A percentile compares a stretch with the other conserved stretches of the same genome.
Evolutionary conservation across 192 early-diverging fungal species (phyloP).

Genomic region (Backusella sp.): DNA sequence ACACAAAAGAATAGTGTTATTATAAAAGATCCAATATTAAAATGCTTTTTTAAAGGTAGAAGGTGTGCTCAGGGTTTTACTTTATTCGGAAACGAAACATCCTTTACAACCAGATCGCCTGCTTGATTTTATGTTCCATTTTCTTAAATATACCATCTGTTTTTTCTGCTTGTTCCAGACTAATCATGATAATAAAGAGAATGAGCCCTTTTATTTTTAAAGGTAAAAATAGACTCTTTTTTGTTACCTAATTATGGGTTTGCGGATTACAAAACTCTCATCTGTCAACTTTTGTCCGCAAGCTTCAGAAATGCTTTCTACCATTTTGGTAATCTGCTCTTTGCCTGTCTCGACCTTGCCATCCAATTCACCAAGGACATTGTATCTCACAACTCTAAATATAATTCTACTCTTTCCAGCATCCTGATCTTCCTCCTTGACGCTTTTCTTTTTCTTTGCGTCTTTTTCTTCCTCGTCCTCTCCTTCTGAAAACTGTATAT

Average conservation of each 20-base stretch:
- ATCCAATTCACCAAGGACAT: slow-evolving; percentile 38
- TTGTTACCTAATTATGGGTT: slow-evolving; percentile 41
- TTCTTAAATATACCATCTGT: slow-evolving; percentile 38
- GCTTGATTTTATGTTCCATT: slow-evolving; percentile 40
- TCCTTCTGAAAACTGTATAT: background rate
- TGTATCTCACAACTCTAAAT: slow-evolving; percentile 43
- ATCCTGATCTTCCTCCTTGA: background rate
- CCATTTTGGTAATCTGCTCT: slow-evolving; percentile 37
- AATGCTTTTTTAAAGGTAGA: background rate
- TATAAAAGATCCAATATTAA: background rate
- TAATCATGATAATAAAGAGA: slow-evolving; percentile 2
- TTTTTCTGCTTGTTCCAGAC: slow-evolving; percentile 40
- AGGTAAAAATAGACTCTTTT: background rate
- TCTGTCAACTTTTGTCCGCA: slow-evolving; percentile 22
- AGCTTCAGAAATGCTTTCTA: slow-evolving; percentile 27
- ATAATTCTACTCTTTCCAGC: background rate
- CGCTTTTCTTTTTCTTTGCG: slow-evolving; percentile 5
- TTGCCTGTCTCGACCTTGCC: slow-evolving; percentile 27
- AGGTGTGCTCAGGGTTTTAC: too few relatives aligned
- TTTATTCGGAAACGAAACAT: too few relatives aligned
- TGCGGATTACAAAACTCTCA: slow-evolving; percentile 27
- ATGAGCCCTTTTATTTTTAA: background rate
- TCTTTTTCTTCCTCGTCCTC: background rate
- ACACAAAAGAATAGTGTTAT: background rate
- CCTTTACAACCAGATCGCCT: slow-evolving; percentile 41